Percentiles rank a stretch among this genome's conserved stretches.
Conservation (phyloP, 768 basidiomycete genomes). For the button mushroom (Agaricus bisporus) region DNA sequence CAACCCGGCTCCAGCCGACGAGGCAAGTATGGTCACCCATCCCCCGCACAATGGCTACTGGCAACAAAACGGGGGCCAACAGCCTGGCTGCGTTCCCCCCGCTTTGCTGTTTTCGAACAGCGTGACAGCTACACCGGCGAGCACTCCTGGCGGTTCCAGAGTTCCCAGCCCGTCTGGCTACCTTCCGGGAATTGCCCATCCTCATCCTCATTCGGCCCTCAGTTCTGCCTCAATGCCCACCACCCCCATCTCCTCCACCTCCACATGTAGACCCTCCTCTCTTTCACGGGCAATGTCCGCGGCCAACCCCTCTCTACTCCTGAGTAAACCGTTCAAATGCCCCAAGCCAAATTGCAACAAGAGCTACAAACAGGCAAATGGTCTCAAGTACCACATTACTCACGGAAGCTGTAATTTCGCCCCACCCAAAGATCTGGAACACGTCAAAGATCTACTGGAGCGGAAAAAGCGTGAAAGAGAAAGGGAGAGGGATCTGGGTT, state of each 20-base stretch:
- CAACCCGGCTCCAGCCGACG: conserved; percentile 31
- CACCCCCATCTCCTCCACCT: conserved; percentile 15
- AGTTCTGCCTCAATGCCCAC: conserved; percentile 14
- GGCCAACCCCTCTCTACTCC: conserved; percentile 52
- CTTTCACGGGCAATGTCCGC: conserved; percentile 18
- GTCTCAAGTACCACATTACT: conserved; percentile 91
- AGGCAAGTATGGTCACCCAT: conserved; percentile 22
- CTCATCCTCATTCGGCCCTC: conserved; percentile 16
- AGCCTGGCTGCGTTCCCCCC: conserved; percentile 52
- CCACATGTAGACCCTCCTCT: conserved; percentile 5
- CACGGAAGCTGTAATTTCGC: conserved; percentile 93
- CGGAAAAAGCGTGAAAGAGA: conserved; percentile 35
- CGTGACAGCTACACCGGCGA: conserved; percentile 32
- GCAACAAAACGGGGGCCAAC: conserved; percentile 12
- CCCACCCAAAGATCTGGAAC: conserved; percentile 79
- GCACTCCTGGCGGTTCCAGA: conserved; percentile 44
- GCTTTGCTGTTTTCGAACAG: conserved; percentile 50
- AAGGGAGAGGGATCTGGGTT: conserved; percentile 16
- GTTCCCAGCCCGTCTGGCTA: conserved; percentile 21
- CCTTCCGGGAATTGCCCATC: conserved; percentile 2
- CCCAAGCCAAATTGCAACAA: conserved; percentile 96
- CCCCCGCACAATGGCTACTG: conserved; percentile 4
- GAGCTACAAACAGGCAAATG: conserved; percentile 92
- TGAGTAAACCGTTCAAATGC: conserved; percentile 87
- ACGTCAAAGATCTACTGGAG: conserved; percentile 68